These are phyloP conservation scores for Saccharomycopsis fermentans DNA, from an alignment of 805 yeast species.

Conservation along the genomic window DNA sequence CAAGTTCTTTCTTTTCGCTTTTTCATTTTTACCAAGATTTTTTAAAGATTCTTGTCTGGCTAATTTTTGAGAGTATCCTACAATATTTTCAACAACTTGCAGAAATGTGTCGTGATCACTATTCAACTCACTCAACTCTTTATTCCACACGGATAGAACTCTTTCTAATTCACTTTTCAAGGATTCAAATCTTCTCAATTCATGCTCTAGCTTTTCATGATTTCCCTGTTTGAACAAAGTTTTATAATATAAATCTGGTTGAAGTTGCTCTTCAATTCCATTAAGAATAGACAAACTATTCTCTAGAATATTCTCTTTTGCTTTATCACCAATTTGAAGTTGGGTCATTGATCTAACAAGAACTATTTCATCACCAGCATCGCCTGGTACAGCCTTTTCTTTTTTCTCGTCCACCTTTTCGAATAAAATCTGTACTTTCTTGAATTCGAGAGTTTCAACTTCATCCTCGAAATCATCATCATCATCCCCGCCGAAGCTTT, in stretches of 20 bases:
- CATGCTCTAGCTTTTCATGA: constrained; percentile 28
- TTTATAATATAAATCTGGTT: constrained; percentile 20
- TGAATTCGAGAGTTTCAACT: not conserved
- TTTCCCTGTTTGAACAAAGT: constrained; percentile 29
- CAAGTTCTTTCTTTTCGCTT: constrained; percentile 20
- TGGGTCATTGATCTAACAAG: not conserved
- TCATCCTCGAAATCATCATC: not conserved
- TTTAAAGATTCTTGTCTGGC: constrained; percentile 40
- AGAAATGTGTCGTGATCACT: constrained; percentile 72
- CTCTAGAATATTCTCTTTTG: constrained; percentile 21
- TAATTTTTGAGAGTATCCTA: constrained; percentile 81
- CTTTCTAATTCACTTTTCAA: constrained; percentile 31
- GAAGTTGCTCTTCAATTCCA: constrained; percentile 12
- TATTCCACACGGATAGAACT: constrained; percentile 41
- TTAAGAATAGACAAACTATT: constrained; percentile 22
- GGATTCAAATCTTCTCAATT: constrained; percentile 26
- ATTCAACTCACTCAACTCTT: constrained; percentile 37
- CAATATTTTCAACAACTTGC: constrained; percentile 77
- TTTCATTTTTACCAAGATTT: constrained; percentile 23
- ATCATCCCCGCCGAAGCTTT: not conserved
- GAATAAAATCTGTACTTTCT: constrained; percentile 10
- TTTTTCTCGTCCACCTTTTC: constrained; percentile 1
- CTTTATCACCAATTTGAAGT: constrained; percentile 20
- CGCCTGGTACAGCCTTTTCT: not conserved
- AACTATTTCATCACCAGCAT: not conserved